Percentiles rank a stretch among this genome's conserved stretches.
These are phyloP conservation scores for Phytophthora uliginosa DNA, from an alignment of 352 stramenopile species.

Conservation along the genomic window DNA sequence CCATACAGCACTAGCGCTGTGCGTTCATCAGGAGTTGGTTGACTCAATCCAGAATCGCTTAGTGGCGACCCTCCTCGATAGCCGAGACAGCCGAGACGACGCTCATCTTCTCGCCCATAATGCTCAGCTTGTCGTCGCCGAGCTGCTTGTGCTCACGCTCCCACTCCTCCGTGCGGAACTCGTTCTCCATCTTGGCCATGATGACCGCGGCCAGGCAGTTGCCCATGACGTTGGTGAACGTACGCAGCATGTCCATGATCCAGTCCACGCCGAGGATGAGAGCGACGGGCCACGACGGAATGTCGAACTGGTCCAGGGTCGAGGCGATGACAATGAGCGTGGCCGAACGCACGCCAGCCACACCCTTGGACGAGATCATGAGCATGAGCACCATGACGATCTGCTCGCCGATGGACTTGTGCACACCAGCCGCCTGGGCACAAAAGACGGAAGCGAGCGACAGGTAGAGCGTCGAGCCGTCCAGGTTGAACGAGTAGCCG, in stretches of 20 bases:
- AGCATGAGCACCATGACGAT: constrained; percentile 72
- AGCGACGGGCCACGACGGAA: constrained; percentile 66
- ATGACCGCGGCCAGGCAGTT: constrained; percentile 65
- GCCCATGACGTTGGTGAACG: constrained; percentile 64
- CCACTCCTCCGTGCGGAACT: constrained; percentile 67
- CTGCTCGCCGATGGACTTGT: constrained; percentile 68
- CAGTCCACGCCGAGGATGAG: constrained; percentile 67
- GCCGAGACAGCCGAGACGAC: constrained; percentile 25
- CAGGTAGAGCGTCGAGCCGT: constrained; percentile 64
- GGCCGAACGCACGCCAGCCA: constrained; percentile 62
- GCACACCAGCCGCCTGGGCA: constrained; percentile 50
- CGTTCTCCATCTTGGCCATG: constrained; percentile 76
- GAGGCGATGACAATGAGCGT: constrained; percentile 58
- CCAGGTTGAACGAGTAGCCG: constrained; percentile 77
- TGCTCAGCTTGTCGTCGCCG: constrained; percentile 33
- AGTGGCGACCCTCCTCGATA: constrained; percentile 25
- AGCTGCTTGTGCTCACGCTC: constrained; percentile 22
- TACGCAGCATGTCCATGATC: constrained; percentile 72
- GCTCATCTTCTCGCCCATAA: constrained; percentile 34
- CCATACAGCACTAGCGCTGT: constrained; percentile 7
- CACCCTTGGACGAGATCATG: constrained; percentile 67
- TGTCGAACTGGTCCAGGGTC: constrained; percentile 63
- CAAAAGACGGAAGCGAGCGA: constrained; percentile 64
- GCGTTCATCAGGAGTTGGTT: not conserved
- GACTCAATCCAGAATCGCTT: not conserved